Conservation (phyloP, 2,329 filamentous ascomycete species). For the Fusarium miscanthi region DNA sequence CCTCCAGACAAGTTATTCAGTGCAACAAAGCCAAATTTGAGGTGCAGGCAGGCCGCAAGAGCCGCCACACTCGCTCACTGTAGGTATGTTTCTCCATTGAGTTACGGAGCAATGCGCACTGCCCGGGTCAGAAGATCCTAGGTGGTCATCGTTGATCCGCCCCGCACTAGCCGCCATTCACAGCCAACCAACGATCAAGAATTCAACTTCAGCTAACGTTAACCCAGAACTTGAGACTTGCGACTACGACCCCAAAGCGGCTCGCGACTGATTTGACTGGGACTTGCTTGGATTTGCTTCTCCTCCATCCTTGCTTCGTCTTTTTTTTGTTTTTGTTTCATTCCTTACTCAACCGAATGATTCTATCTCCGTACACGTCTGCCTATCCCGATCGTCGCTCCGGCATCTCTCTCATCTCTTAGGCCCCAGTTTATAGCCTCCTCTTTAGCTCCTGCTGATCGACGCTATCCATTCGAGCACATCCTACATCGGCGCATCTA, state of each 20-base stretch:
- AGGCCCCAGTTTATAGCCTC: constrained; percentile 15
- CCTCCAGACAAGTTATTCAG: not conserved
- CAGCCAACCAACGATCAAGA: constrained; percentile 27
- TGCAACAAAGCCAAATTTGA: not conserved
- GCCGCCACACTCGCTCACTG: not conserved
- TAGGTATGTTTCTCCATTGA: not conserved
- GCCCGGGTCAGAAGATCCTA: constrained; percentile 16
- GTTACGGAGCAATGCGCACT: not conserved
- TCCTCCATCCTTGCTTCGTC: constrained; percentile 30
- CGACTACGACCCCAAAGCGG: constrained; percentile 22
- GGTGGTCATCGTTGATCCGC: constrained; percentile 46
- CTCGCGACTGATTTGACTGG: constrained; percentile 26
- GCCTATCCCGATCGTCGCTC: constrained; percentile 3
- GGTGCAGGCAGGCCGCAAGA: not conserved
- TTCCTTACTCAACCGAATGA: constrained; percentile 6
- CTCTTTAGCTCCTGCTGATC: constrained; percentile 20
- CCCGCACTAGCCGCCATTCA: constrained; percentile 21
- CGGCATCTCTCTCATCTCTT: not conserved
- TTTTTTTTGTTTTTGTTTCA: constrained; percentile 5
- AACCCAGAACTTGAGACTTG: constrained; percentile 26
- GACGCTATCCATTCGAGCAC: constrained; percentile 25
- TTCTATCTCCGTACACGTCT: not conserved
- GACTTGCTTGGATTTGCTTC: constrained; percentile 21
- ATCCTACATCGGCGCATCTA: constrained; percentile 32
- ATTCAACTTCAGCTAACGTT: constrained; percentile 5